Evolutionary conservation across 2,329 filamentous ascomycete genomes (phyloP).

Genomic region (Diplodia scrobiculata): DNA sequence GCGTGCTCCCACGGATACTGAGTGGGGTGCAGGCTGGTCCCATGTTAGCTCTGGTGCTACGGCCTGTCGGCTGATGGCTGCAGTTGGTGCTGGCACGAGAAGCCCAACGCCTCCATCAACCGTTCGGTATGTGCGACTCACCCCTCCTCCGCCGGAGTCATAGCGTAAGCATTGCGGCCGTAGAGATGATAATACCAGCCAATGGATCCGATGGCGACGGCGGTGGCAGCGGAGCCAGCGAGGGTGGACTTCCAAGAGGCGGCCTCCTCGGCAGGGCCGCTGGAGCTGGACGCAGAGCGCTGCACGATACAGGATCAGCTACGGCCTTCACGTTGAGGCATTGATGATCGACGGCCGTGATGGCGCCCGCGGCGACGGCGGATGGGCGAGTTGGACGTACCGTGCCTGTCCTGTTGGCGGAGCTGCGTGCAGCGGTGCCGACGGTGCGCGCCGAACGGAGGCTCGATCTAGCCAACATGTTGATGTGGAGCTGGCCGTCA

Average conservation of each 20-base stretch:
- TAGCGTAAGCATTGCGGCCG: slow-evolving; percentile 81
- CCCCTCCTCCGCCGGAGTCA: slow-evolving; percentile 96
- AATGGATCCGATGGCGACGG: slow-evolving; percentile 81
- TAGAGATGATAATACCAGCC: slow-evolving; percentile 98
- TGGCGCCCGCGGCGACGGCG: slow-evolving; percentile 36
- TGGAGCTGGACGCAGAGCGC: slow-evolving; percentile 70
- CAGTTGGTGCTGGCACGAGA: not conserved
- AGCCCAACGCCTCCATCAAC: slow-evolving; percentile 24
- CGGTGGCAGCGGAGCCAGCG: slow-evolving; percentile 82
- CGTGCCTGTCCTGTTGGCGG: slow-evolving; percentile 51
- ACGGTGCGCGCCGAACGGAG: slow-evolving; percentile 85
- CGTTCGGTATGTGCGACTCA: slow-evolving; percentile 59
- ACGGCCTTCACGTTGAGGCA: slow-evolving; percentile 31
- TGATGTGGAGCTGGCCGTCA: slow-evolving; percentile 51
- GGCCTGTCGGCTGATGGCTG: slow-evolving; percentile 19
- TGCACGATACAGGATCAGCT: slow-evolving; percentile 43
- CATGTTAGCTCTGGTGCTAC: slow-evolving; percentile 16
- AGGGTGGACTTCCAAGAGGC: slow-evolving; percentile 82
- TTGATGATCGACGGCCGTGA: slow-evolving; percentile 28
- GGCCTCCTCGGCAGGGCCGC: slow-evolving; percentile 67
- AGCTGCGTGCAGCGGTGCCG: slow-evolving; percentile 74
- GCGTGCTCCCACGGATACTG: slow-evolving; percentile 94
- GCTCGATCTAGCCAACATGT: slow-evolving; percentile 91
- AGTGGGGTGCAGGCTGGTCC: slow-evolving; percentile 78
- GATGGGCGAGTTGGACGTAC: slow-evolving; percentile 46